phyloP scores from a whole-genome alignment of 371 early-diverging fungal species.

The Mortierella sp. region DNA sequence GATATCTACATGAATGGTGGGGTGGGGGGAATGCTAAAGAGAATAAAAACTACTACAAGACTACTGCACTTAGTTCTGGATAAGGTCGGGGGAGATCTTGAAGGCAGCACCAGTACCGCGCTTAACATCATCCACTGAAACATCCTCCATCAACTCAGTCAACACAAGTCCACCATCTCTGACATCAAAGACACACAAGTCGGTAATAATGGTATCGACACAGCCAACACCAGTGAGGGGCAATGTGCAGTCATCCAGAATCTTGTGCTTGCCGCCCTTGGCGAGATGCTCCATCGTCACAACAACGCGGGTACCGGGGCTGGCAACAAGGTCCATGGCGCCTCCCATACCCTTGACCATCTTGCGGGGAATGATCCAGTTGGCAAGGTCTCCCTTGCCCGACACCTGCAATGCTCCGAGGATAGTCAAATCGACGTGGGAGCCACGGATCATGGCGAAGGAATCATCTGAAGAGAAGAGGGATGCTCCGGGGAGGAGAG shows the following conservation, averaged over 20 bases:
- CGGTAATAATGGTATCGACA: conserved; percentile 77
- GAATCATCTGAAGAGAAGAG: conserved; percentile 74
- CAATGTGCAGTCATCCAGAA: conserved; percentile 70
- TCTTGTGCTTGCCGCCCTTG: conserved; percentile 76
- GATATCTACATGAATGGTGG: neutral
- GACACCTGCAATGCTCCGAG: conserved; percentile 80
- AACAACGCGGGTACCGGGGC: conserved; percentile 71
- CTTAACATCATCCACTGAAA: conserved; percentile 70
- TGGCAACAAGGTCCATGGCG: conserved; percentile 79
- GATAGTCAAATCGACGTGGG: conserved; percentile 74
- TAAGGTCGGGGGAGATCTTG: conserved; percentile 63
- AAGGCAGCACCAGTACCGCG: conserved; percentile 70
- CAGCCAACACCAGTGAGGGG: conserved; percentile 78
- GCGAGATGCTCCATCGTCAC: conserved; percentile 83
- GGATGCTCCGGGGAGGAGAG: conserved; percentile 69
- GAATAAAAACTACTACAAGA: neutral
- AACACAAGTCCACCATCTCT: conserved; percentile 59
- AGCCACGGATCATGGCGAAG: conserved; percentile 80
- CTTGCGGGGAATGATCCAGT: conserved; percentile 82
- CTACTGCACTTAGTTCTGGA: conserved; percentile 28
- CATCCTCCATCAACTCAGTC: conserved; percentile 69
- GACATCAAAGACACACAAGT: conserved; percentile 74
- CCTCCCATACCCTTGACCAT: conserved; percentile 87
- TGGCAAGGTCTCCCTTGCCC: conserved; percentile 75
- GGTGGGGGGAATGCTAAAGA: neutral